A percentile compares a stretch with the other conserved stretches of the same genome.
These are phyloP conservation scores for Santalum album DNA, from an alignment of 164 flowering plant genomes.

Conservation along the genomic window DNA sequence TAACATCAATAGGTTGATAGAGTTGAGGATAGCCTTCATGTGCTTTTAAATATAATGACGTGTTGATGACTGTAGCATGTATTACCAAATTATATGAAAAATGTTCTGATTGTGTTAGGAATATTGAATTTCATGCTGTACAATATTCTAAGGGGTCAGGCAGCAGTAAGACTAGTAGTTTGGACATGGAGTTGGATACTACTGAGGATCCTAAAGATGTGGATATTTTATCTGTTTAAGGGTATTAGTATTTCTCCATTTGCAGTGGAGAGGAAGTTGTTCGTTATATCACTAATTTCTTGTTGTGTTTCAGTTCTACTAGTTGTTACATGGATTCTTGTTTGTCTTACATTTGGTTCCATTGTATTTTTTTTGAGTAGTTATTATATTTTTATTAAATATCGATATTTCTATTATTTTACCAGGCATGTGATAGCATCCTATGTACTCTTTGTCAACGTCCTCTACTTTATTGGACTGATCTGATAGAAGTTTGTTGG, in stretches of 20 bases:
- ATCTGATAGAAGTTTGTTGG: no score
- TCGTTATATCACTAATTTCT: conserved; percentile 57
- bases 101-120: conserved; percentile 18
- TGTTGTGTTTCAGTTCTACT: conserved; percentile 55
- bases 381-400: background rate
- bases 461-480: conserved; percentile 19
- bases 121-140: conserved; percentile 20
- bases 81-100: conserved; percentile 41
- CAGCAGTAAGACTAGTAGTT: conserved; percentile 28
- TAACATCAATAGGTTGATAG: no score
- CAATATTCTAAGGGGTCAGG: conserved; percentile 14
- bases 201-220: conserved; percentile 39
- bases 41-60: no score
- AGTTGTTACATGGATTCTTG: conserved; percentile 44
- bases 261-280: conserved; percentile 48
- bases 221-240: conserved; percentile 26
- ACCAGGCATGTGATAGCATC: conserved; percentile 47
- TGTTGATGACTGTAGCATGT: no score
- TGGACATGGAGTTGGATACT: conserved; percentile 83
- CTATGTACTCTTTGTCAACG: conserved; percentile 46
- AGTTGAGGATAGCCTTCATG: no score
- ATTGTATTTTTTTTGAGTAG: background rate
- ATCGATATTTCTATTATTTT: background rate
- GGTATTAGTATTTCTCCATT: conserved; percentile 25
- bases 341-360: background rate